Conservation (phyloP, 257 asterid species). For the Solanum verrucosum region DNA sequence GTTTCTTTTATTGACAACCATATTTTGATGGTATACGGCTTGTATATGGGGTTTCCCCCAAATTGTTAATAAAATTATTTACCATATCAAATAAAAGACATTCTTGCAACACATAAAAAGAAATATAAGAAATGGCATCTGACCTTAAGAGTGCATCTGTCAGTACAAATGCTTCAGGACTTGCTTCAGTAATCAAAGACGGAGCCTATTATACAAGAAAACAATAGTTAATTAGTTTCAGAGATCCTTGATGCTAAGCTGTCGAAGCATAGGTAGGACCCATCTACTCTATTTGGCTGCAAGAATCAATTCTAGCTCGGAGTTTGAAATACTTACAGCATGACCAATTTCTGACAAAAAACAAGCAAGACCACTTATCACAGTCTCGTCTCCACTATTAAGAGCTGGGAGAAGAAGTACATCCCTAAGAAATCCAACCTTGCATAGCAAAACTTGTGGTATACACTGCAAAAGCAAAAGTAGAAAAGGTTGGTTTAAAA, state of each 20-base stretch:
- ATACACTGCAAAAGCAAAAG: slow-evolving; percentile 45
- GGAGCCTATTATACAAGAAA: slow-evolving; percentile 53
- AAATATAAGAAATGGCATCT: slow-evolving; percentile 10
- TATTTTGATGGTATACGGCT: background rate
- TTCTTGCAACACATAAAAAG: background rate
- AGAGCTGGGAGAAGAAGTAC: slow-evolving; percentile 74
- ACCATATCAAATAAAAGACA: background rate
- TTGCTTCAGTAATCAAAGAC: slow-evolving; percentile 57
- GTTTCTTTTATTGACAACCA: background rate
- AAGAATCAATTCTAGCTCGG: background rate
- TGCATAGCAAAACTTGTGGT: slow-evolving; percentile 62
- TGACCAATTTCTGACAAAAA: slow-evolving; percentile 93
- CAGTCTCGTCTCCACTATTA: slow-evolving; percentile 64
- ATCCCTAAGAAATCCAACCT: slow-evolving; percentile 70
- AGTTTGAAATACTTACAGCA: slow-evolving; percentile 51
- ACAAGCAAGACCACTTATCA: slow-evolving; percentile 70
- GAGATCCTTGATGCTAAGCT: background rate
- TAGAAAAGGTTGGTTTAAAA: background rate
- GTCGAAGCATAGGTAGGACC: background rate
- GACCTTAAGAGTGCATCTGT: slow-evolving; percentile 76
- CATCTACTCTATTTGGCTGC: background rate
- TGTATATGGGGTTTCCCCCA: background rate
- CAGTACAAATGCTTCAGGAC: slow-evolving; percentile 58
- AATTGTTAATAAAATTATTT: background rate
- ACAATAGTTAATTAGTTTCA: background rate